Conservation (phyloP, 2,329 filamentous ascomycete genomes). For the Colletotrichum lindemuthianum region DNA sequence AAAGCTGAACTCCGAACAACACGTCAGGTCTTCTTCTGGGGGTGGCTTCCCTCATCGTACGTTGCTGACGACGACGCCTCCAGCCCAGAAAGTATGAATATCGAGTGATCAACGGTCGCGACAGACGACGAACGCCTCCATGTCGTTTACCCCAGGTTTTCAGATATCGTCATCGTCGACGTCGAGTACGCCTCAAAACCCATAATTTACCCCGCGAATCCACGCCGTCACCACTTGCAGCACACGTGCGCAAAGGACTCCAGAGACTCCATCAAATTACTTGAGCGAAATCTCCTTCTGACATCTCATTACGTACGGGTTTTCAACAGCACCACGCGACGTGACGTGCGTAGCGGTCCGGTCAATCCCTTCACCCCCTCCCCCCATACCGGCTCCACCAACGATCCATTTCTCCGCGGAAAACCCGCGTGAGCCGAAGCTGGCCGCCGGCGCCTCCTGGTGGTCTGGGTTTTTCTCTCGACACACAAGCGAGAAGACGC, state of each 20-base stretch:
- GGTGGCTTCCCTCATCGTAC: too few species aligned
- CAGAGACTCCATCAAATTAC: conserved; percentile 29
- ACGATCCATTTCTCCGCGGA: conserved; percentile 20
- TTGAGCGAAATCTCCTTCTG: conserved; percentile 25
- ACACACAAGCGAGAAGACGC: too few species aligned
- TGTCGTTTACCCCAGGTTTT: too few species aligned
- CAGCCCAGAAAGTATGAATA: too few species aligned
- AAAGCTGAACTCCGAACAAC: too few species aligned
- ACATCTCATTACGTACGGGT: conserved; percentile 30
- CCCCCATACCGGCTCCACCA: conserved; percentile 9
- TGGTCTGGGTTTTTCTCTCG: not conserved
- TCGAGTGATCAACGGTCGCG: too few species aligned
- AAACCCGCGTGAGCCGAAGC: conserved; percentile 11
- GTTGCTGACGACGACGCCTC: too few species aligned
- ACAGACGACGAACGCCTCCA: too few species aligned
- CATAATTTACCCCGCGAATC: conserved; percentile 32
- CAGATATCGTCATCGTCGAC: too few species aligned
- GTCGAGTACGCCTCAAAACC: not conserved
- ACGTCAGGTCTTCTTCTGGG: too few species aligned
- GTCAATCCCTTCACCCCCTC: not conserved
- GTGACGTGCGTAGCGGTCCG: not conserved
- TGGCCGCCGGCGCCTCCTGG: conserved; percentile 9
- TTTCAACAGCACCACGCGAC: not conserved
- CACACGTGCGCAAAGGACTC: not conserved
- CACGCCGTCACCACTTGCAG: conserved; percentile 19